Conservation (phyloP, 768 basidiomycete genomes). For the Lentinula sp. region DNA sequence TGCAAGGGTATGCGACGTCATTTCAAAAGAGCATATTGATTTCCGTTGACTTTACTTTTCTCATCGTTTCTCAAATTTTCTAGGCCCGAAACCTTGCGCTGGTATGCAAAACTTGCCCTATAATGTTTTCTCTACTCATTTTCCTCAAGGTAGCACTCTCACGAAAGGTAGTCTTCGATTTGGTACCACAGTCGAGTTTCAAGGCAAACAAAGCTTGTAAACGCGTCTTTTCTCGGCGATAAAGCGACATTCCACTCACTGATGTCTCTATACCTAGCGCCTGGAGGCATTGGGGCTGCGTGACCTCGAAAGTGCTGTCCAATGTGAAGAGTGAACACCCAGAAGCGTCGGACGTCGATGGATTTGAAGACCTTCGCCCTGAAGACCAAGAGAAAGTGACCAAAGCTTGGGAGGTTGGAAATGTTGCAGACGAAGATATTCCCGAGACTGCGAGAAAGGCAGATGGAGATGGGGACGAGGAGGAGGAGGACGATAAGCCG, state of each 20-base stretch:
- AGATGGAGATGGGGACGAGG: conserved; percentile 32
- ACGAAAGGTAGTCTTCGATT: conserved; percentile 68
- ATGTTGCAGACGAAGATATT: conserved; percentile 81
- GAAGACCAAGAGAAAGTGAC: conserved; percentile 69
- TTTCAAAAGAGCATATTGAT: not conserved
- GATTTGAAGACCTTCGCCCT: conserved; percentile 65
- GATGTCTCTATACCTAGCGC: conserved; percentile 30
- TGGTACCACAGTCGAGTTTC: conserved; percentile 70
- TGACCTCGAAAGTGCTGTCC: conserved; percentile 57
- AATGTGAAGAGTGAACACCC: conserved; percentile 66
- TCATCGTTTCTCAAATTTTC: conserved; percentile 15
- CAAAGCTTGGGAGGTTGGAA: conserved; percentile 71
- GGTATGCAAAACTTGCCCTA: conserved; percentile 34
- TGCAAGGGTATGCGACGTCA: conserved; percentile 59
- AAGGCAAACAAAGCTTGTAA: conserved; percentile 65
- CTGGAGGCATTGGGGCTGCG: conserved; percentile 93
- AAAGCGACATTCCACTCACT: not conserved
- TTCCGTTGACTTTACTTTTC: not conserved
- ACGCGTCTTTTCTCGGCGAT: conserved; percentile 10
- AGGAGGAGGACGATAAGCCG: conserved; percentile 43
- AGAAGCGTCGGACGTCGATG: conserved; percentile 69
- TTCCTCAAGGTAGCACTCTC: conserved; percentile 55
- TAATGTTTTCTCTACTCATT: not conserved
- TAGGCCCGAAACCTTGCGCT: conserved; percentile 73
- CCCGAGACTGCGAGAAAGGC: conserved; percentile 67